phyloP scores from a whole-genome alignment of 2,329 filamentous ascomycete genomes.

The Thelonectria blattea region DNA sequence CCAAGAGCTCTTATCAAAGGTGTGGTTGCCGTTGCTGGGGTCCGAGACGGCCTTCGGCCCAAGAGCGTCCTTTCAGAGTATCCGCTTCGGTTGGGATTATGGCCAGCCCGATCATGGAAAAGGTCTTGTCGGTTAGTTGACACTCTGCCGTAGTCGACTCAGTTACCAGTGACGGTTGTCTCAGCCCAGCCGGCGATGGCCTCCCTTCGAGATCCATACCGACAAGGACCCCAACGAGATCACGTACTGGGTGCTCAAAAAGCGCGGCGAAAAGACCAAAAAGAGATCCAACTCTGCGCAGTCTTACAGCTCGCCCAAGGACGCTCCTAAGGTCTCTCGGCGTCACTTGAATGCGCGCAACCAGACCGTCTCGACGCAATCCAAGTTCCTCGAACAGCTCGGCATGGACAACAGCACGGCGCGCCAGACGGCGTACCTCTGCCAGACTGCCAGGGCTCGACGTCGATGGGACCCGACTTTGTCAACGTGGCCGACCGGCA shows the following conservation, averaged over 20 bases:
- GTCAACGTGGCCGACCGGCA: conserved; percentile 11
- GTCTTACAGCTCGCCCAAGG: background rate
- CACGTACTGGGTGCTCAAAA: conserved; percentile 11
- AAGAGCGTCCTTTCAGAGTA: conserved; percentile 12
- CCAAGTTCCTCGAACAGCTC: background rate
- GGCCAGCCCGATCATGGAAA: conserved; percentile 11
- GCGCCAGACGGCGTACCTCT: conserved; percentile 9
- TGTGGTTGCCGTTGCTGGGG: background rate
- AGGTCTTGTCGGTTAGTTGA: conserved; percentile 10
- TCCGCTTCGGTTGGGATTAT: conserved; percentile 4
- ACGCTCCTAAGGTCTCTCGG: background rate
- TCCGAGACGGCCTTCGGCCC: conserved; percentile 10
- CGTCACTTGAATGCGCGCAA: conserved; percentile 2
- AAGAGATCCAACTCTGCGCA: background rate
- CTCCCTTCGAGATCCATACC: conserved; percentile 17
- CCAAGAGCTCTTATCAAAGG: conserved; percentile 18
- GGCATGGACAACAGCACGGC: conserved; percentile 11
- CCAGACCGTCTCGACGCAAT: background rate
- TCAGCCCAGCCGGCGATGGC: conserved; percentile 19
- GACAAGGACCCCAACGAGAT: conserved; percentile 21
- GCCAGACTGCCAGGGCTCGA: conserved; percentile 20
- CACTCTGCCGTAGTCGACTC: conserved; percentile 8
- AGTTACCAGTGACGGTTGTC: conserved; percentile 6
- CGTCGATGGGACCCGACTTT: conserved; percentile 19
- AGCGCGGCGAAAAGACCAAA: background rate